Conservation (phyloP, 2,329 filamentous ascomycete species). For the Aspergillus melleus region DNA sequence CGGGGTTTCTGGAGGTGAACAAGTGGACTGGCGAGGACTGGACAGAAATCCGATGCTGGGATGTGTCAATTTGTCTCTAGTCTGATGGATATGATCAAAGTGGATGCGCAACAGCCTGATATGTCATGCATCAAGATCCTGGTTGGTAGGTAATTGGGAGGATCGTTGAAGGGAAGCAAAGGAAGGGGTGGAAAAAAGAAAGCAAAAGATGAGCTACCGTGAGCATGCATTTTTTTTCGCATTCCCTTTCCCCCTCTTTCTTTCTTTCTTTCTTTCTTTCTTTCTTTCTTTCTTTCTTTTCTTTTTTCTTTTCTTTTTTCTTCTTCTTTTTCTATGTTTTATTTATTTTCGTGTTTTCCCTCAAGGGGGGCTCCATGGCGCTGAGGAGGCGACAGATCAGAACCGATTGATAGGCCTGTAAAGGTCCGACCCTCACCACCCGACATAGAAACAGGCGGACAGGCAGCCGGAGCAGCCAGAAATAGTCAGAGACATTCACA, state of each 20-base stretch:
- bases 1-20: background rate
- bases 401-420: background rate
- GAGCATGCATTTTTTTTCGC: background rate
- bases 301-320: background rate
- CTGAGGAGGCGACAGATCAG: background rate
- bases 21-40: constrained; percentile 2
- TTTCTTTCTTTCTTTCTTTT: background rate
- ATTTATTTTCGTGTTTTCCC: background rate
- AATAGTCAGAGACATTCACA: background rate
- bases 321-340: background rate
- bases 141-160: constrained; percentile 3
- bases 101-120: constrained; percentile 17
- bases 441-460: background rate
- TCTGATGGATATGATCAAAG: constrained; percentile 14
- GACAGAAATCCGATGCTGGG: constrained; percentile 7
- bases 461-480: background rate
- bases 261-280: background rate
- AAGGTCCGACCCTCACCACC: background rate
- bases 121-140: constrained; percentile 23
- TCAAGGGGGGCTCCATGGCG: background rate
- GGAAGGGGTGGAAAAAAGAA: constrained; percentile 4
- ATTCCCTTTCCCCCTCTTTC: background rate
- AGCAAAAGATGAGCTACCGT: background rate
- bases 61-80: constrained; percentile 21
- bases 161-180: background rate